Evolutionary conservation across 371 early-diverging fungal species (phyloP).

Genomic region (Mucor circinelloides): DNA sequence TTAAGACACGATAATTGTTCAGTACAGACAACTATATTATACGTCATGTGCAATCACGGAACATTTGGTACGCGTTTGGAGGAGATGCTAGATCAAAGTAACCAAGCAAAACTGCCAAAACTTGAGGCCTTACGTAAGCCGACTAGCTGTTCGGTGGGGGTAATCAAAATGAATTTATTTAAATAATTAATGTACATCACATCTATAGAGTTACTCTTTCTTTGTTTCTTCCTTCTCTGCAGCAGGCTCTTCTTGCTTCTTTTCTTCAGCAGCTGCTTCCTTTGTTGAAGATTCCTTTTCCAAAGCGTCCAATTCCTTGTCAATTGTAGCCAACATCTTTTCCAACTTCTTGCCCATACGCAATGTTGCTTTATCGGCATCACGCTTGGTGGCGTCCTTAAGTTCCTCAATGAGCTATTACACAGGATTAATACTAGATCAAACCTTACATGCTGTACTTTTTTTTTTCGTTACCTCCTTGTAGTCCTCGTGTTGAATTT

Average conservation of each 20-base stretch:
- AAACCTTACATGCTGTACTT: neutral
- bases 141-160: neutral
- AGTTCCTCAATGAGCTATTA: slow-evolving; percentile 56
- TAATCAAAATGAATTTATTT: neutral
- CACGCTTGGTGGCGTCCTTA: slow-evolving; percentile 57
- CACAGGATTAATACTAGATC: neutral
- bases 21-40: no score
- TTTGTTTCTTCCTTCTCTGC: neutral
- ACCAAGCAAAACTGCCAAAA: no score
- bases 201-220: slow-evolving; percentile 1
- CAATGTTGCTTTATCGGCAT: slow-evolving; percentile 57
- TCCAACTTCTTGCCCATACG: slow-evolving; percentile 64
- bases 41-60: no score
- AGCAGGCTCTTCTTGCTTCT: slow-evolving; percentile 1
- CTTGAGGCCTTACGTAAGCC: neutral
- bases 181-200: neutral
- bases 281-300: slow-evolving; percentile 33
- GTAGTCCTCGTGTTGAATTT: slow-evolving; percentile 67
- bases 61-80: no score
- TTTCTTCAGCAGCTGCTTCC: neutral
- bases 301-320: slow-evolving; percentile 66
- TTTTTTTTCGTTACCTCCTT: slow-evolving; percentile 52
- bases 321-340: slow-evolving; percentile 71
- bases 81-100: no score
- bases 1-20: no score